Percentiles rank a stretch among this genome's conserved stretches.
phyloP scores from a whole-genome alignment of 2,329 filamentous ascomycete species.

The Thielaviopsis punctulata region DNA sequence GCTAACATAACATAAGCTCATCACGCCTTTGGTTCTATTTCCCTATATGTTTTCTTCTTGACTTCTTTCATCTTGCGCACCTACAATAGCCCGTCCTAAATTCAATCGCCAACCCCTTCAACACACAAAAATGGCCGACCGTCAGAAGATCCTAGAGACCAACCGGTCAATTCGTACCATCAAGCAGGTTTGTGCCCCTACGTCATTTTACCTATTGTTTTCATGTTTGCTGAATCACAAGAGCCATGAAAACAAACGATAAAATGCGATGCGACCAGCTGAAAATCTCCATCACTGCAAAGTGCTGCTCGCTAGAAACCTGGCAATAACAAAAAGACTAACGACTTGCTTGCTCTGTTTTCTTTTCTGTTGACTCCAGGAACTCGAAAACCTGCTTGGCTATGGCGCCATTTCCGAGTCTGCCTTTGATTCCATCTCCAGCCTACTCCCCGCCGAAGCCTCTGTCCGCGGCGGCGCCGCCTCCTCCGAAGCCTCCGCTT shows the following conservation, averaged over 20 bases:
- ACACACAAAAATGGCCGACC: constrained; percentile 21
- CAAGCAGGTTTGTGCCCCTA: constrained; percentile 48
- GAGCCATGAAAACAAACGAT: neutral
- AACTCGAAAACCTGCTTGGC: constrained; percentile 79
- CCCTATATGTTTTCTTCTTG: too few species aligned
- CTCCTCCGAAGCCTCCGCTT: constrained; percentile 18
- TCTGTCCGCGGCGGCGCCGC: constrained; percentile 34
- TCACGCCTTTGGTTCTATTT: too few species aligned
- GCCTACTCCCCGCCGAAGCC: constrained; percentile 56
- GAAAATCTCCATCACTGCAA: too few species aligned
- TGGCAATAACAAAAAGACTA: neutral
- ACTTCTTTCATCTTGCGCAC: neutral
- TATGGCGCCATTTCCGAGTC: constrained; percentile 59
- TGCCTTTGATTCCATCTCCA: constrained; percentile 57
- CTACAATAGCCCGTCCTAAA: neutral
- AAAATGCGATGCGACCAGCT: neutral
- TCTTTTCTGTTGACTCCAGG: constrained; percentile 32
- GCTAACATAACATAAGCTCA: too few species aligned
- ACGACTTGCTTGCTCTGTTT: neutral
- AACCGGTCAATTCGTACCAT: constrained; percentile 78
- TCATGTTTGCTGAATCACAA: neutral
- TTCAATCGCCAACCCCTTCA: neutral
- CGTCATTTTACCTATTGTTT: neutral
- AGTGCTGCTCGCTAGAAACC: neutral
- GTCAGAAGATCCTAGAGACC: constrained; percentile 46